Conservation (phyloP, 306 rosid species). For the Cicer chorassanicum region DNA sequence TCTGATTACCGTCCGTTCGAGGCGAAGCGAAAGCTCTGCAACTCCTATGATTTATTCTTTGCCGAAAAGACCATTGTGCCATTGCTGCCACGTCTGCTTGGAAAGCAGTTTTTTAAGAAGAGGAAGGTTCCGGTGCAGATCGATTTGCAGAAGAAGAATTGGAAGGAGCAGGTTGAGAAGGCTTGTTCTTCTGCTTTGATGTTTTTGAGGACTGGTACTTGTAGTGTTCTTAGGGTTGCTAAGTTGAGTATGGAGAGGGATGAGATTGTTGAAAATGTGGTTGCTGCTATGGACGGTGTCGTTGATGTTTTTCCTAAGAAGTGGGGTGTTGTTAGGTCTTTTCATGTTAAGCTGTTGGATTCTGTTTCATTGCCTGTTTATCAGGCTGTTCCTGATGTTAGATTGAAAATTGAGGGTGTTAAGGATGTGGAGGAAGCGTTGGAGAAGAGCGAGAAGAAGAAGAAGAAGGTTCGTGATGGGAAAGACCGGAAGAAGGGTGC, state of each 20-base stretch:
- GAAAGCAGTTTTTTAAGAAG: constrained; percentile 81
- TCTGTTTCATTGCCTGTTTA: constrained; percentile 73
- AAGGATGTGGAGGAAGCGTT: constrained; percentile 2
- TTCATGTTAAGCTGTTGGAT: constrained; percentile 78
- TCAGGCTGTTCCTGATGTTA: constrained; percentile 64
- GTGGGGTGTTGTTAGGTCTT: constrained; percentile 78
- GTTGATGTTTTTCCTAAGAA: constrained; percentile 68
- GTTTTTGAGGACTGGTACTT: constrained; percentile 70
- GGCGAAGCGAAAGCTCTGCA: constrained; percentile 69
- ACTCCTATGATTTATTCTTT: constrained; percentile 69
- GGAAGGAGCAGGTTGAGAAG: constrained; percentile 80
- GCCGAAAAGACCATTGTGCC: constrained; percentile 69
- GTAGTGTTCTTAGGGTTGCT: constrained; percentile 78
- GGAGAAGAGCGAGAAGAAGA: constrained; percentile 17
- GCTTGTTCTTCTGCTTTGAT: constrained; percentile 59
- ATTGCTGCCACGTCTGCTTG: constrained; percentile 59
- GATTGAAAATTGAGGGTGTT: constrained; percentile 63
- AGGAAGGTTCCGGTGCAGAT: constrained; percentile 80
- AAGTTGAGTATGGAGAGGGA: constrained; percentile 55
- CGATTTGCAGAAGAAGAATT: constrained; percentile 68
- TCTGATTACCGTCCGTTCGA: constrained; percentile 75
- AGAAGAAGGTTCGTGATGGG: constrained; percentile 7
- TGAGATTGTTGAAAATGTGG: constrained; percentile 65
- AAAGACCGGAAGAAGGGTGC: constrained; percentile 48
- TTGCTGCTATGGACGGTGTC: constrained; percentile 57